A percentile compares a stretch with the other conserved stretches of the same genome.
phyloP scores from a whole-genome alignment of 805 yeast species.

The Cyberlindnera lachancei region DNA sequence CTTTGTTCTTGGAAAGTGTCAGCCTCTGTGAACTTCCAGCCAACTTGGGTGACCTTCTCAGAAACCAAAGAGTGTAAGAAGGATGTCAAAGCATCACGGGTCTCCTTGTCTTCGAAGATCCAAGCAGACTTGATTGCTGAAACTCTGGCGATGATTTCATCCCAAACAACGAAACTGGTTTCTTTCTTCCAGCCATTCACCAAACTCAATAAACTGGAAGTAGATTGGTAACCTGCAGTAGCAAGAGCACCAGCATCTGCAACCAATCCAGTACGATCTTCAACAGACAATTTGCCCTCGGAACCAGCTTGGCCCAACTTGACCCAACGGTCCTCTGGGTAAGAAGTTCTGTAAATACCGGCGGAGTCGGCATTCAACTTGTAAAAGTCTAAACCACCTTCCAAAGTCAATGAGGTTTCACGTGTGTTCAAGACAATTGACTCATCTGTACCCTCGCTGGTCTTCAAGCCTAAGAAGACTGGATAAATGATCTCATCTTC shows the following conservation, averaged over 20 bases:
- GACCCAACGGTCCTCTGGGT: constrained; percentile 60
- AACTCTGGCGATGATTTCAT: constrained; percentile 44
- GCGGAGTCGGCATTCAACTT: constrained; percentile 69
- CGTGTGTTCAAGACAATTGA: constrained; percentile 47
- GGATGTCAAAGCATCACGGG: constrained; percentile 39
- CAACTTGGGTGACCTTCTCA: constrained; percentile 46
- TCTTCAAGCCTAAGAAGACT: constrained; percentile 59
- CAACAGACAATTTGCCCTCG: constrained; percentile 54
- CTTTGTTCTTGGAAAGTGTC: constrained; percentile 58
- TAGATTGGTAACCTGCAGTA: constrained; percentile 59
- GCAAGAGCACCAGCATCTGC: constrained; percentile 75
- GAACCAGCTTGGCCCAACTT: constrained; percentile 57
- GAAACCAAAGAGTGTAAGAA: constrained; percentile 50
- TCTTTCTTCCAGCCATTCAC: constrained; percentile 55
- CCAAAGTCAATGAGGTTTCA: constrained; percentile 37
- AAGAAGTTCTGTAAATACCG: constrained; percentile 71
- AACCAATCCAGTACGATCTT: constrained; percentile 72
- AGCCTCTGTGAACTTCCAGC: constrained; percentile 52
- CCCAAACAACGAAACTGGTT: constrained; percentile 62
- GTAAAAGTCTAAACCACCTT: constrained; percentile 40
- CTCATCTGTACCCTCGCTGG: constrained; percentile 53
- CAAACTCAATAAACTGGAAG: constrained; percentile 52
- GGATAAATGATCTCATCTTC: constrained; percentile 68
- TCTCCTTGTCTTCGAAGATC: constrained; percentile 42
- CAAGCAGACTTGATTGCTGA: constrained; percentile 44